phyloP scores from a whole-genome alignment of 2,329 filamentous ascomycete species.

The Emergomyces pasteurianus region DNA sequence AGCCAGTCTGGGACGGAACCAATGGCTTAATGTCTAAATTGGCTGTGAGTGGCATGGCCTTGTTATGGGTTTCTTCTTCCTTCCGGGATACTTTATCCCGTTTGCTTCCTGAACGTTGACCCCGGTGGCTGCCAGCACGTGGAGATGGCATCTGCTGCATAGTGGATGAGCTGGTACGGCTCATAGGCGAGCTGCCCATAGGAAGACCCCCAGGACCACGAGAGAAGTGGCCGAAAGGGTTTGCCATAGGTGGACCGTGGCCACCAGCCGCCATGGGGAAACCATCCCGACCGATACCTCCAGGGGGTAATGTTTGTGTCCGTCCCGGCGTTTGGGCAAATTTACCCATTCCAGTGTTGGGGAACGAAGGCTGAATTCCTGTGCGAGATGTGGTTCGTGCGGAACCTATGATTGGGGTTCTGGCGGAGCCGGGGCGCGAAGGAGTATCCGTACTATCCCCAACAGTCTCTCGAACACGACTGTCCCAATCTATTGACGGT shows the following conservation, averaged over 20 bases:
- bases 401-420: conserved; percentile 30
- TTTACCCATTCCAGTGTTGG: conserved; percentile 49
- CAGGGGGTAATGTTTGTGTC: conserved; percentile 53
- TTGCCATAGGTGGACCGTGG: conserved; percentile 30
- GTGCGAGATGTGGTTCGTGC: conserved; percentile 41
- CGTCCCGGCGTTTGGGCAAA: conserved; percentile 42
- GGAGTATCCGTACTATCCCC: conserved; percentile 59
- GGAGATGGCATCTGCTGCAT: conserved; percentile 55
- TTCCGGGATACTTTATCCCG: conserved; percentile 39
- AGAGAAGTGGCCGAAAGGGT: conserved; percentile 49
- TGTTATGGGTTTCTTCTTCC: conserved; percentile 59
- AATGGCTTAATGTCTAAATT: conserved; percentile 74
- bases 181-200: conserved; percentile 51
- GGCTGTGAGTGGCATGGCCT: conserved; percentile 83
- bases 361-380: conserved; percentile 40
- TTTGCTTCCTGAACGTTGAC: conserved; percentile 39
- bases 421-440: conserved; percentile 41
- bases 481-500: conserved; percentile 84
- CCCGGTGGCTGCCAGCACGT: conserved; percentile 55
- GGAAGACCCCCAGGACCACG: conserved; percentile 49
- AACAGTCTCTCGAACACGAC: conserved; percentile 72
- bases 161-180: conserved; percentile 48
- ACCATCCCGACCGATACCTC: conserved; percentile 61
- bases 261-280: conserved; percentile 52
- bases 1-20: conserved; percentile 58